phyloP scores from a whole-genome alignment of 257 asterid species.

The Anisodus acutangulus region DNA sequence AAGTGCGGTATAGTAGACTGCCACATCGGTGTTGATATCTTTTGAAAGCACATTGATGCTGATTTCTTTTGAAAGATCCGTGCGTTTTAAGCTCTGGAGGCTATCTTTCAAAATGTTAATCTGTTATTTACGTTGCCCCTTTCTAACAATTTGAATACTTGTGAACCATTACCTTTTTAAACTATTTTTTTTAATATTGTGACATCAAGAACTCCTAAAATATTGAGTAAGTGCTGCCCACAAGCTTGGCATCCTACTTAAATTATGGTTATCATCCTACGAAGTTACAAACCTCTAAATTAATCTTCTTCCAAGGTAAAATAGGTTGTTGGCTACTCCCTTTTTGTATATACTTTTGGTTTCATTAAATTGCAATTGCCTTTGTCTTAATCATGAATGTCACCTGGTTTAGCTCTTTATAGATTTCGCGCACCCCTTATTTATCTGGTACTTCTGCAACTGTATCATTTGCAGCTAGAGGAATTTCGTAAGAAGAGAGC shows the following conservation, averaged over 20 bases:
- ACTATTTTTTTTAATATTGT: background rate
- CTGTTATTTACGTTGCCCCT: background rate
- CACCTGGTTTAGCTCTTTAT: background rate
- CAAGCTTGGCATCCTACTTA: background rate
- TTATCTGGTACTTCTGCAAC: slow-evolving; percentile 17
- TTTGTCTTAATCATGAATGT: background rate
- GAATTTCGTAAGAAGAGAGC: slow-evolving; percentile 94
- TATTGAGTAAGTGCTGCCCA: slow-evolving; percentile 5
- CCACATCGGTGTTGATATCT: slow-evolving; percentile 4
- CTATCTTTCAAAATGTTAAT: slow-evolving; percentile 18
- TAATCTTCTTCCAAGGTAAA: background rate
- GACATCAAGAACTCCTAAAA: slow-evolving; percentile 8
- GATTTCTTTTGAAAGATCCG: background rate
- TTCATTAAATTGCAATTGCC: background rate
- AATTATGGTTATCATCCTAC: background rate
- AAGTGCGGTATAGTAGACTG: background rate
- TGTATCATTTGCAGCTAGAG: slow-evolving; percentile 61
- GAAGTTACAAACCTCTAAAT: background rate
- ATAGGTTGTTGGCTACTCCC: background rate
- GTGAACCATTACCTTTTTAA: background rate
- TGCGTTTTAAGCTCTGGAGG: background rate
- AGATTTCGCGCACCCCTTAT: background rate
- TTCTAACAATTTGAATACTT: background rate
- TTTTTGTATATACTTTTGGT: background rate
- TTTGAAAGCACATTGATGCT: slow-evolving; percentile 16